Base-by-base conservation (phyloP, 2,329 filamentous ascomycete species). In the Fusarium pseudograminearum region DNA sequence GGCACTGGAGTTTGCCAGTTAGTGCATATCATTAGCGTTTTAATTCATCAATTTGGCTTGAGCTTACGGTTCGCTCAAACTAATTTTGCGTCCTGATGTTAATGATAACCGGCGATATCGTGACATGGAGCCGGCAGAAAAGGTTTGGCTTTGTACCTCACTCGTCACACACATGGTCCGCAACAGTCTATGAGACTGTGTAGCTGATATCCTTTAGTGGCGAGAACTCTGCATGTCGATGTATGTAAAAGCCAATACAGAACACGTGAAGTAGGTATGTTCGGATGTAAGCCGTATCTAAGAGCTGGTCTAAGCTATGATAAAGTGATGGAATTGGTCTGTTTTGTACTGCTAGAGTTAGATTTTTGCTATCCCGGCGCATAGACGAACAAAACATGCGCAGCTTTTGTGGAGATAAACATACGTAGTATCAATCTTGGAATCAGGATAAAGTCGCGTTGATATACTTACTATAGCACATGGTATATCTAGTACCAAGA, bases 361-460 rank as follows among this genome's bases (percentile, higher is more conserved):
- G 36, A 40, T 14, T 40, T n/a, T 7, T 36, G 33, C n/a, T 40
- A 10, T 5, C 34, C 33, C 16, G 33, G 33, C 10, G n/a, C 12
- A 40, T 40, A 14, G 36, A 40, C 36, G 10, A 40, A 40, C 12
- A 22, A 40, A 40, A 20, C n/a, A 40, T 40, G n/a, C 12, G n/a
- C 11, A n/a, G 4, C 20, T 3, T n/a, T 40, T 22, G 7, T 12
- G 16, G n/a, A 15, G 36, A 40, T 20, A 14, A n/a, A 9, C 36
- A 20, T 40, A 20, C n/a, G 22, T 40, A n/a, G 36, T 9, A 40
- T 24, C 28, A 30, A 7, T 16, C 78, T 89, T 91, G 14, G 15
- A 42, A 26, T 7, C 9, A 26, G 11, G 22, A 18, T 7, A 26
- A 6, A 44, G 8, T 44, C 22, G 4, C 5, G 15, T 26, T 44